Conservation (phyloP, 805 yeast species). For the Debaryomyces maramus region DNA sequence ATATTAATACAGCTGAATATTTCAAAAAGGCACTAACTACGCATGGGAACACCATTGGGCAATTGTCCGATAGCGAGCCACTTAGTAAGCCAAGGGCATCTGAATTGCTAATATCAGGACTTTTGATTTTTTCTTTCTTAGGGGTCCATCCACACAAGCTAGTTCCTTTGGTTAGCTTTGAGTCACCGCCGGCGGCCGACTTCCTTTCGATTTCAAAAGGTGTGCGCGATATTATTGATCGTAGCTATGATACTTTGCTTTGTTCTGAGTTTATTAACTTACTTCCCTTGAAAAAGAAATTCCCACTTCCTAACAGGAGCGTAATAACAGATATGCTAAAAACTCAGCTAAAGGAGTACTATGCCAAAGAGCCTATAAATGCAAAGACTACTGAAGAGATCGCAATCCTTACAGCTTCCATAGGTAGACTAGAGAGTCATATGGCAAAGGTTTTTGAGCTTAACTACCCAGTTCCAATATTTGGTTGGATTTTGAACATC, state of each 20-base stretch:
- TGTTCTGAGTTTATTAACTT: too few relatives aligned
- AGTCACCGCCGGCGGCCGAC: not conserved
- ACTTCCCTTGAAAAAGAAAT: too few relatives aligned
- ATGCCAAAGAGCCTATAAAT: too few relatives aligned
- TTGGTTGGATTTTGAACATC: conserved; percentile 24
- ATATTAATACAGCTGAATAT: conserved; percentile 18
- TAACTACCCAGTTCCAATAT: conserved; percentile 36
- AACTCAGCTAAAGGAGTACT: too few relatives aligned
- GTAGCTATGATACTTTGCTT: too few relatives aligned
- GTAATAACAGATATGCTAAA: too few relatives aligned
- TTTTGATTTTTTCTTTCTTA: conserved; percentile 27
- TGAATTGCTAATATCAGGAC: conserved; percentile 20
- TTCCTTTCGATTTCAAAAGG: not conserved
- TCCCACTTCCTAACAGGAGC: not conserved
- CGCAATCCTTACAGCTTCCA: too few relatives aligned
- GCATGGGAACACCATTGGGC: conserved; percentile 8
- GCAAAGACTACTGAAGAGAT: too few relatives aligned
- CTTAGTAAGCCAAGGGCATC: not conserved
- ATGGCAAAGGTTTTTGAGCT: too few relatives aligned
- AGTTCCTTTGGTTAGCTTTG: conserved; percentile 28
- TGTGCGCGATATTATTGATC: too few relatives aligned
- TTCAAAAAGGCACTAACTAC: conserved; percentile 16
- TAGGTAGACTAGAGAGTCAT: too few relatives aligned
- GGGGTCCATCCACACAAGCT: conserved; percentile 32
- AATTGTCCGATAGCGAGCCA: not conserved